Conservation (phyloP, 1,284 basidiomycete genomes). For the Taiwanofungus camphoratus region DNA sequence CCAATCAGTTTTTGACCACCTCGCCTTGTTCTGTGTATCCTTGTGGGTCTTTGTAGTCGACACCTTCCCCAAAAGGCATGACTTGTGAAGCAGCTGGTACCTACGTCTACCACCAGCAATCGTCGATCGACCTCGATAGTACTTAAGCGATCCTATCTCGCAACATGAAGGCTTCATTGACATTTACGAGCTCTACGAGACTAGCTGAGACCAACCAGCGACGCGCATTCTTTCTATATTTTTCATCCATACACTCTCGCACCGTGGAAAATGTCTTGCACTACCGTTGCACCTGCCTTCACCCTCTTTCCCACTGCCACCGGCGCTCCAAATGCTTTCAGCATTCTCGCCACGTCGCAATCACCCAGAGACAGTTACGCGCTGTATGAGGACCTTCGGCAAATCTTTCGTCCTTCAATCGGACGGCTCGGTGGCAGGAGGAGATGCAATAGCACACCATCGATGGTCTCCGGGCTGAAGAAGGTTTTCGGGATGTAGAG, state of each 20-base stretch:
- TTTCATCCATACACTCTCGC: background rate
- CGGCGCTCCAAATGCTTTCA: conserved; percentile 18
- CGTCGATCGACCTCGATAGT: background rate
- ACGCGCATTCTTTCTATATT: background rate
- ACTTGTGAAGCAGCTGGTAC: conserved; percentile 4
- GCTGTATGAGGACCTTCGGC: conserved; percentile 17
- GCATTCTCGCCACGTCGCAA: conserved; percentile 18
- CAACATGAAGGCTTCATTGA: conserved; percentile 4
- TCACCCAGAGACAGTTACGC: conserved; percentile 20
- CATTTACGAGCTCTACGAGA: background rate
- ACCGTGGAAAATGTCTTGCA: conserved; percentile 11
- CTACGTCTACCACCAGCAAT: background rate
- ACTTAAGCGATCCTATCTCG: conserved; percentile 4
- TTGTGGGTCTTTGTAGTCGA: conserved; percentile 8
- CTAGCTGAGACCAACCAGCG: conserved; percentile 7
- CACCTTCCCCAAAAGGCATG: background rate
- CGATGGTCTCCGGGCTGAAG: conserved; percentile 13
- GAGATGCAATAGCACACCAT: conserved; percentile 13
- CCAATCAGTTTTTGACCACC: conserved; percentile 5
- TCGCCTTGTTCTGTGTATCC: background rate
- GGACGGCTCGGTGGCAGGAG: conserved; percentile 5
- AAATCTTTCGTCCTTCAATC: conserved; percentile 12
- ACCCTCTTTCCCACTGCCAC: conserved; percentile 16
- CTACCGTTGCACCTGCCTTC: conserved; percentile 9
- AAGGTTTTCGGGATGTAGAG: conserved; percentile 16